Conservation (phyloP, 352 stramenopile species). For the Stephanocyclus meneghinianus region DNA sequence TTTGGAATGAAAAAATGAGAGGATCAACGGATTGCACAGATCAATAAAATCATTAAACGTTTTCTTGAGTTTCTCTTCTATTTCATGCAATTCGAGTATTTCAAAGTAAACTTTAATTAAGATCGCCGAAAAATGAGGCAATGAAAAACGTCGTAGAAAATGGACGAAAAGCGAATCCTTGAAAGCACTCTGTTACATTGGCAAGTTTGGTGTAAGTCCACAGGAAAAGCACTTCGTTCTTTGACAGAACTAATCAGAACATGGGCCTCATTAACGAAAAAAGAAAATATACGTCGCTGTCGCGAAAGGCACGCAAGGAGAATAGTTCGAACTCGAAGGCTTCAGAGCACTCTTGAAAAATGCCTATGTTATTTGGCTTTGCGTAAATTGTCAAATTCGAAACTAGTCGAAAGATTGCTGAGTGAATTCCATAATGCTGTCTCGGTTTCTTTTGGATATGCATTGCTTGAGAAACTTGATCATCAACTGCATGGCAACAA, state of each 20-base stretch:
- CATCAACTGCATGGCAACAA: too few relatives aligned
- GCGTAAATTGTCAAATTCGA: conserved; percentile 15
- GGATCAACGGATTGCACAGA: not conserved
- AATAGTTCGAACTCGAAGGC: conserved; percentile 27
- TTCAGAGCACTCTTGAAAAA: conserved; percentile 14
- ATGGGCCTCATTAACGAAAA: conserved; percentile 12
- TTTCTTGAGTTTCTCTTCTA: not conserved
- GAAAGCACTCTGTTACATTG: conserved; percentile 17
- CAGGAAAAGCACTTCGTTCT: conserved; percentile 19
- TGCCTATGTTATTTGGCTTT: conserved; percentile 15
- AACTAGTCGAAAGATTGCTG: conserved; percentile 12
- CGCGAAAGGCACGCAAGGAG: conserved; percentile 11
- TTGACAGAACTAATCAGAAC: conserved; percentile 11
- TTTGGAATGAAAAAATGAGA: not conserved
- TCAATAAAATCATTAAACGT: not conserved
- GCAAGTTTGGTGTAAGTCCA: conserved; percentile 12
- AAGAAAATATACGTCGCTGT: conserved; percentile 14
- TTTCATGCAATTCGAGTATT: not conserved
- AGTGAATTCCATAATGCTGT: conserved; percentile 3
- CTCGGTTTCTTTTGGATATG: conserved; percentile 17
- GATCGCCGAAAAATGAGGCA: not conserved
- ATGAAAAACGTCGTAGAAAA: conserved; percentile 9
- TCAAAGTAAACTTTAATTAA: not conserved
- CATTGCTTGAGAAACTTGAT: conserved; percentile 32
- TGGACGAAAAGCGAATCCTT: conserved; percentile 19